Evolutionary conservation across 129 eudicot species (phyloP).

Genomic region (Centrapalus pauciflorus): DNA sequence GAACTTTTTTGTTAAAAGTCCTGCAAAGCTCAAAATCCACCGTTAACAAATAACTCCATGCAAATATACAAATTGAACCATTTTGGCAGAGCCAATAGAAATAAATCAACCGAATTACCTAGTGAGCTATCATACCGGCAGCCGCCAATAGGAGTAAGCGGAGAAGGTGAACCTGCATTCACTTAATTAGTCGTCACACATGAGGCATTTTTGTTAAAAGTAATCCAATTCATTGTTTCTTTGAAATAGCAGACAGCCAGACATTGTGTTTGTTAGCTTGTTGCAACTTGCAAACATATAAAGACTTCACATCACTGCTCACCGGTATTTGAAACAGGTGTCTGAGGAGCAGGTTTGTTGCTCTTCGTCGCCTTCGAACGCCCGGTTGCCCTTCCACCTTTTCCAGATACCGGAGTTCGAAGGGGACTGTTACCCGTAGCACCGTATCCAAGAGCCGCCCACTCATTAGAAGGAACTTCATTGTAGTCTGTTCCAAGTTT

Average conservation of each 20-base stretch:
- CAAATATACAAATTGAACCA: neutral
- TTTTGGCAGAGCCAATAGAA: neutral
- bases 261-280: too few species aligned
- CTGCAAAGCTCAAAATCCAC: conserved; percentile 30
- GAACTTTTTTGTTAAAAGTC: conserved; percentile 87
- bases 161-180: conserved; percentile 76
- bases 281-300: conserved; percentile 3
- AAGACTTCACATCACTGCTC: conserved; percentile 24
- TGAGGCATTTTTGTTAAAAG: neutral
- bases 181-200: conserved; percentile 15
- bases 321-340: conserved; percentile 80
- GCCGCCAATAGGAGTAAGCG: conserved; percentile 84
- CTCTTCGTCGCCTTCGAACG: conserved; percentile 58
- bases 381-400: conserved; percentile 51
- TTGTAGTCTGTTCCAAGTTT: conserved; percentile 45
- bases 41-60: neutral
- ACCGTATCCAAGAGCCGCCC: conserved; percentile 43
- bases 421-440: conserved; percentile 56
- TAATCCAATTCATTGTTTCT: neutral
- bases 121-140: conserved; percentile 96
- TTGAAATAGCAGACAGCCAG: neutral
- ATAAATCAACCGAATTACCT: conserved; percentile 40
- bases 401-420: conserved; percentile 74
- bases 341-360: conserved; percentile 61
- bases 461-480: conserved; percentile 53